A percentile compares a stretch with the other conserved stretches of the same genome.
Evolutionary conservation across 108 stramenopile genomes (phyloP).

Genomic region (Pseudonitzschia pungens): DNA sequence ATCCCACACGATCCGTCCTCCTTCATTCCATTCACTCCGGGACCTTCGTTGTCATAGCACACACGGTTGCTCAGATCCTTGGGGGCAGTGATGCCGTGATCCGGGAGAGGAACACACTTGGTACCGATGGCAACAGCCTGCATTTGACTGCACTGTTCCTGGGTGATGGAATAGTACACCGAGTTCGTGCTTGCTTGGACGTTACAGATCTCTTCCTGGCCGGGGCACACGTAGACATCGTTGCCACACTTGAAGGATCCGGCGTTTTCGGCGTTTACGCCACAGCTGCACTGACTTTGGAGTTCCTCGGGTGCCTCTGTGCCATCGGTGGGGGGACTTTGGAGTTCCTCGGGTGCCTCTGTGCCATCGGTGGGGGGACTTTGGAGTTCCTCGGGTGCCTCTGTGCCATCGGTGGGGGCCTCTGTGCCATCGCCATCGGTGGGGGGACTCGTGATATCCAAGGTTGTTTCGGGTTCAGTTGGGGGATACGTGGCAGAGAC

Average conservation of each 20-base stretch:
- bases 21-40: neutral
- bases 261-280: no score
- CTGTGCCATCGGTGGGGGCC: no score
- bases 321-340: no score
- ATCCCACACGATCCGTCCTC: neutral
- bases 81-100: neutral
- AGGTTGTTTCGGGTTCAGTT: no score
- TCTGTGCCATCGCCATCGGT: no score
- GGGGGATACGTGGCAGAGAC: no score
- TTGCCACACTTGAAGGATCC: neutral
- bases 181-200: neutral
- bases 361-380: no score
- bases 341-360: no score
- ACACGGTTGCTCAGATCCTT: neutral
- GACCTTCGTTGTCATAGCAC: neutral
- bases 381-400: no score
- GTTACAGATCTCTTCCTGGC: neutral
- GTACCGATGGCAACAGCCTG: neutral
- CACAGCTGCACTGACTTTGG: no score
- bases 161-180: neutral
- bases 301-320: no score
- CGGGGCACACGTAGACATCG: conserved; percentile 1
- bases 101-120: neutral
- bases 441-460: no score
- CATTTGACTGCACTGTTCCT: neutral